A percentile compares a stretch with the other conserved stretches of the same genome.
Conservation (phyloP, 2,329 filamentous ascomycete genomes). For the Ramularia endophylla region DNA sequence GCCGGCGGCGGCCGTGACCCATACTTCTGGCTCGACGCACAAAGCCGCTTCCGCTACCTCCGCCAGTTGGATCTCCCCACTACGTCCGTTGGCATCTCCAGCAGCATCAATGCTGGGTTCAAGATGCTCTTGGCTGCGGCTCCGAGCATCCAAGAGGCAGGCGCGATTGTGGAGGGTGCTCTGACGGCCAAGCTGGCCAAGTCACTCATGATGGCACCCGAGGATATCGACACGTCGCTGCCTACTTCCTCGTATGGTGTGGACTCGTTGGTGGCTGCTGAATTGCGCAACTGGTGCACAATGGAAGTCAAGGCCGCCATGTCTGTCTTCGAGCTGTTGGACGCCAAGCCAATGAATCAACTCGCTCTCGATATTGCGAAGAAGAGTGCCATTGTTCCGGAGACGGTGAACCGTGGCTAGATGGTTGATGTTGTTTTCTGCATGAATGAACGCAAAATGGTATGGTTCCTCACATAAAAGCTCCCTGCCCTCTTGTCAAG, state of each 20-base stretch:
- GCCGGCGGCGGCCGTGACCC: not conserved
- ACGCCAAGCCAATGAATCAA: not conserved
- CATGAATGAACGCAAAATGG: no score
- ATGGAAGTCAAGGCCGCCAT: not conserved
- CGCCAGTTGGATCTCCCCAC: not conserved
- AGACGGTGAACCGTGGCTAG: not conserved
- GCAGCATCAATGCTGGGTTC: not conserved
- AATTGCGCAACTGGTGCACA: constrained; percentile 13
- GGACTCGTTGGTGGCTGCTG: constrained; percentile 13
- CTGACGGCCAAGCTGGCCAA: not conserved
- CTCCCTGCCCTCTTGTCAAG: no score
- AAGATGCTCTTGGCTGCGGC: not conserved
- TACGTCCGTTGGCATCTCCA: not conserved
- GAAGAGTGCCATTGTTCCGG: not conserved
- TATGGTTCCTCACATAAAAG: no score
- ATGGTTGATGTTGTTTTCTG: no score
- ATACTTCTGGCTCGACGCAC: not conserved
- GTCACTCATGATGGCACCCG: not conserved
- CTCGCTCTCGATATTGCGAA: not conserved
- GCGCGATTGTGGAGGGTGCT: not conserved
- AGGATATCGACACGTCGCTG: not conserved
- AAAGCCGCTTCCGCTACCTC: not conserved
- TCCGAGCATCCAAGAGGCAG: not conserved
- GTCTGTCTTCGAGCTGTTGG: not conserved
- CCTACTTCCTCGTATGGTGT: constrained; percentile 7